phyloP scores from a whole-genome alignment of 2,329 filamentous ascomycete genomes.

The Diplodia scrobiculata region DNA sequence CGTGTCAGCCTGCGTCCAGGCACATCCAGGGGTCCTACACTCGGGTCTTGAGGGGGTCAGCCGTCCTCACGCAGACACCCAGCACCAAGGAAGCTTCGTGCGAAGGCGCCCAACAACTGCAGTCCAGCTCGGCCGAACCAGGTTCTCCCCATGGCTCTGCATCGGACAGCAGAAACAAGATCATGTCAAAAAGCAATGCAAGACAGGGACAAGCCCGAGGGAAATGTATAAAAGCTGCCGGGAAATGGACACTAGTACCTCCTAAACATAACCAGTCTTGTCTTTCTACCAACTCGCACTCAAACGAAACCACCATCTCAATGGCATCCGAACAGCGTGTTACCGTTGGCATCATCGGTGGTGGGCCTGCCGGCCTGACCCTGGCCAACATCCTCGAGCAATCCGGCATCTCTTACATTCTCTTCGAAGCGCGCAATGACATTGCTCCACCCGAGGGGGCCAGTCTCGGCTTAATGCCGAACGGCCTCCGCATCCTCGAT shows the following conservation, averaged over 20 bases:
- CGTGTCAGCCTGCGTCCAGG: neutral
- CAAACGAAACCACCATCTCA: neutral
- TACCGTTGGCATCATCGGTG: slow-evolving; percentile 21
- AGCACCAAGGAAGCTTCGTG: neutral
- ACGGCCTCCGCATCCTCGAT: slow-evolving; percentile 28
- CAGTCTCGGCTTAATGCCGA: slow-evolving; percentile 25
- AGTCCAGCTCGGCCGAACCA: neutral
- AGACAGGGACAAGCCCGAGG: neutral
- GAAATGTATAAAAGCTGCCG: neutral
- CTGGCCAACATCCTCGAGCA: slow-evolving; percentile 27
- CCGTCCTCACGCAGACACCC: neutral
- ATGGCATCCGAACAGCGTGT: neutral
- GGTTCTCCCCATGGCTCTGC: neutral
- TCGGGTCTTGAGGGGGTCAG: neutral
- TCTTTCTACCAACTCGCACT: neutral
- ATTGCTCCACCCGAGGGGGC: slow-evolving; percentile 19
- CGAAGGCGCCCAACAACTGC: neutral
- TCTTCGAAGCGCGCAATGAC: slow-evolving; percentile 34
- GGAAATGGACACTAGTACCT: neutral
- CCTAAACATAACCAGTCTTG: neutral
- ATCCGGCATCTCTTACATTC: slow-evolving; percentile 15
- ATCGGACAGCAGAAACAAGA: neutral
- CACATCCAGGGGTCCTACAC: neutral
- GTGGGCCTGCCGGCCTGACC: slow-evolving; percentile 12
- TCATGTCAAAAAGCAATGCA: neutral